Evolutionary conservation across 768 basidiomycete species (phyloP), one percentile per base, ranked within the genome.

Genomic region (Boletus patriciae): DNA sequence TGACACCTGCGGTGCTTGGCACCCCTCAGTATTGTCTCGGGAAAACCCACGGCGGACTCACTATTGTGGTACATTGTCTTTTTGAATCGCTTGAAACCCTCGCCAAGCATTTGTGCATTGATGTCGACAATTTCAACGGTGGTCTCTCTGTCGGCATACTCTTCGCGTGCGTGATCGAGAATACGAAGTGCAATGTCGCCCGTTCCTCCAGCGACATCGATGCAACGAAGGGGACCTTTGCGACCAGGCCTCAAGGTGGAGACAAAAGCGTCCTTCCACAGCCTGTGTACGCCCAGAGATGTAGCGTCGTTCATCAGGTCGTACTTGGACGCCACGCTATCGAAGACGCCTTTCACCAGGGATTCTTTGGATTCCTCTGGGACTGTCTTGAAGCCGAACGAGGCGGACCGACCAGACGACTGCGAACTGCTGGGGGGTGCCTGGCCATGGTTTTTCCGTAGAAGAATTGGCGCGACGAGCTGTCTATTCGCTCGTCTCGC

Each of bases 231-330:
- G 2, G 87, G 83, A 2, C 88, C 88, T 58, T 81, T 85, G 52
- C 82, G 82, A 38, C 92, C 92, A 4, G 92, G 94, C 61, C 83
- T 81, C 58, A 98, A 73, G 0, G 79, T 74, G 2, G 84, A 81
- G 27, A 98, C 86, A 67, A 92, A 91, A 18, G 86, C 79, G 71
- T 98, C 94, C 74, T 98, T 99, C 97, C 97, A 99, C 23, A 99
- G 77, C 52, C 97, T 83, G 69, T 98, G 97, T 11, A 98, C 87
- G 36, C 97, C 97, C 59, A 98, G 75, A 4, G 97, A 98, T 73
- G 94, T 91, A n/a, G 94, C 92, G 69, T 98, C 97, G 78, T 99
- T 99, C 96, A 99, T 97, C 41, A 98, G 73, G 73, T 98, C 97
- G 75, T 99, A 99, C 44, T 83, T 88, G 36, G 92, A 88, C 42